Base-by-base conservation (phyloP, 768 basidiomycete species). In the Podaxis pistillaris region DNA sequence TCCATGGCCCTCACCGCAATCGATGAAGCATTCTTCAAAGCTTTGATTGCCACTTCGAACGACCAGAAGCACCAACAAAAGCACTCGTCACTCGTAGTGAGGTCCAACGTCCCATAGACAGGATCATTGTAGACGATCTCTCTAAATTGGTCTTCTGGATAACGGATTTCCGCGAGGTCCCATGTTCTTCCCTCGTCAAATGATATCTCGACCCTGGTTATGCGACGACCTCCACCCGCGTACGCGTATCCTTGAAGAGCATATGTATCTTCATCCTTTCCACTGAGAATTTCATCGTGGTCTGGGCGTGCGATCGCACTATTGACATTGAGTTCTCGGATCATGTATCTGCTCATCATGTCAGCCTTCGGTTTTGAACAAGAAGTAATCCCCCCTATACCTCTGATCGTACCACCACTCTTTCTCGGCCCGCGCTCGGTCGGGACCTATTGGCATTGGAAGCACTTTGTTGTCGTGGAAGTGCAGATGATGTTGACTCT, bases 1-100 rank as follows among this genome's bases (percentile, higher is more conserved):
- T 87, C 87, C 78, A 83, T 82, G 69, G 24, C 33, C 33, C 33
- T 33, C 9, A 33, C 8, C 0, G 33, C 33, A 33, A 33, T 33
- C 8, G 33, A 9, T 33, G 33, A 33, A 33, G 1, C 33, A 33
- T 33, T 9, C 33, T 33, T 33, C 33, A 33, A 8, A 19, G 67
- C 60, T n/a, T 61, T 51, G 12, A 80, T 54, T 1, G 74, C 64
- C 9, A 83, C 71, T 1, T 75, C 70, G 61, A 79, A 75, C 0
- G 71, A 70, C 85, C 85, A 88, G 70, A 86, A 84, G 62, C 80
- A 83, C 86, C 87, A 88, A 67, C 85, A 87, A 67, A 83, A 85
- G 64, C 79, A 83, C 22, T 77, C 78, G 53, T 86, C 84, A 4
- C 74, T 72, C 15, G 79, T 78, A 0, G 78, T 79, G 56, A 83